Evolutionary conservation across 352 stramenopile genomes (phyloP), one percentile per base, ranked within the genome.

Genomic region (Phytophthora hibernalis): DNA sequence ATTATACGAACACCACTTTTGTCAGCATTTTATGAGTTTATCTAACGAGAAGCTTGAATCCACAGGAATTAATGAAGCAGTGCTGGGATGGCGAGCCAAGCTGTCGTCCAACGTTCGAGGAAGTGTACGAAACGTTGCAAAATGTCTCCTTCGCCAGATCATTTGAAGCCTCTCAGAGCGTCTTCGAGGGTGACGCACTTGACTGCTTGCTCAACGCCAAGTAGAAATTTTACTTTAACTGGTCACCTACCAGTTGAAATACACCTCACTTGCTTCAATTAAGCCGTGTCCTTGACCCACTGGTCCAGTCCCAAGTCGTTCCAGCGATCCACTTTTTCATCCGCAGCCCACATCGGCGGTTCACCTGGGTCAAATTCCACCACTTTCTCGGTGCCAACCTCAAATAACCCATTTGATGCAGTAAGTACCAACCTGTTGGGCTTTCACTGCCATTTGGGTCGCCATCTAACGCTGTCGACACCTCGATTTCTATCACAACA

Each of bases 301-400:
- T 85, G 53, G 47, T 93, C 85, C 37, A 95, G 70, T 0, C 85
- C 87, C 16, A 95, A 58, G 54, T 95, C 87, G 61, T 87, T 92
- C 87, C 87, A 95, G 11, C 81, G 80, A 61, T 93, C 83, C 24
- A 88, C 72, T 56, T 91, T 92, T 28, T 72, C 74, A 21, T 90
- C 82, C 0, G 74, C 82, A 15, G 65, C 59, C 76, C 74, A 85
- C 26, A 75, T 73, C 5, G 77, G 71, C 7, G 76, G 72, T 42
- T 93, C 87, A 16, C 77, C 81, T 91, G 30, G 18, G 60, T 10
- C 7, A 21, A 52, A 40, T 59, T 40, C n/a, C 15, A 21, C n/a
- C 50, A 61, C 22, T 13, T 24, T 49, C 63, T n/a, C 15, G 15
- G 37, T 45, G 55, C 13, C 28, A 44, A 53, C 3, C 8, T 24